Base-by-base conservation (phyloP, 2,329 filamentous ascomycete species). In the Trichothecium sympodiale region DNA sequence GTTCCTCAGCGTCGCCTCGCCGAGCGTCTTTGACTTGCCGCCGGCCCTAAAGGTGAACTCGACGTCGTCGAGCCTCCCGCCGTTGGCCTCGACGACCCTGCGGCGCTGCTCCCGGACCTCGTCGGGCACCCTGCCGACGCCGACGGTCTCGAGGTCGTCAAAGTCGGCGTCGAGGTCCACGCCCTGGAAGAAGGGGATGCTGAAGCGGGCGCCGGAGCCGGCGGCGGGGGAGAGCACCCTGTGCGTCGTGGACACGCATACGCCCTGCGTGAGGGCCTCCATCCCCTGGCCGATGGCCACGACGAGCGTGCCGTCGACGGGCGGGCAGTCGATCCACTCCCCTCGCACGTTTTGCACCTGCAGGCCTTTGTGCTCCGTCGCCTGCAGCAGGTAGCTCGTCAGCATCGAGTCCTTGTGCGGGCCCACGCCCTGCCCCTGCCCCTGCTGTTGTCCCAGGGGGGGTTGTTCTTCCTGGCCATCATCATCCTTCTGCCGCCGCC, bases 341-440 rank as follows among this genome's bases (percentile, higher is more conserved):
- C 86, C 86, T 25, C 61, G 56, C 39, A 80, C 70, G 57, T 93
- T 93, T 57, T 91, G 86, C 20, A 85, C 85, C 61, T 94, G 85
- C 43, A 94, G 61, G 0, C 85, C 84, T 17, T 61, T 66, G 55
- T 93, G 86, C n/a, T 67, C 52, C 35, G 74, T 82, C 12, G 83
- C 84, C 61, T 94, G 86, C 32, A 93, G 67, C 29, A 94, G 67
- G 55, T 89, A 93, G 43, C 74, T 82, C 8, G 79, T 80, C 41
- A 91, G 66, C 83, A 91, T 89, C 47, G 75, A 81, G 56, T 89
- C 84, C 57, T 89, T 89, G 62, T 89, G 83, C 25, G 84, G 83
- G 1, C 83, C 84, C 0, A 88, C 80, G 46, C 64, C 75, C 46
- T 79, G 75, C 25, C 67, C 66, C 52, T 28, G 54, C 60, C 51